phyloP scores from a whole-genome alignment of 495 filamentous ascomycete species.

The Daldinia loculata region DNA sequence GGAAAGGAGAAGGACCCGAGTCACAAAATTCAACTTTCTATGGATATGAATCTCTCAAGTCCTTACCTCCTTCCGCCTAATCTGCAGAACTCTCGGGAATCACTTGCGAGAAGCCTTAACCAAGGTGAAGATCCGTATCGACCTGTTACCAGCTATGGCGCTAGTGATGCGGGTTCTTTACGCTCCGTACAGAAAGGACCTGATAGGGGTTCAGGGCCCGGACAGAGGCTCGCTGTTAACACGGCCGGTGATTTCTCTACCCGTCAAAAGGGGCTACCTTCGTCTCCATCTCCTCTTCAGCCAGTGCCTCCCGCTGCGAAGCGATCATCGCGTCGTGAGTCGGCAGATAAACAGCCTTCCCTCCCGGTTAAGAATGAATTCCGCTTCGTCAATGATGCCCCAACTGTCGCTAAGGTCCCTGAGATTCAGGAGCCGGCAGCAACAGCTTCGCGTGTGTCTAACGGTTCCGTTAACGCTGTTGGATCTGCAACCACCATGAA shows the following conservation, averaged over 20 bases:
- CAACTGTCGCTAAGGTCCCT: slow-evolving; percentile 46
- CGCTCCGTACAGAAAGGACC: slow-evolving; percentile 60
- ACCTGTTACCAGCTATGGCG: slow-evolving; percentile 67
- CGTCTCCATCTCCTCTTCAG: slow-evolving; percentile 41
- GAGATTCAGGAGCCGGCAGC: slow-evolving; percentile 50
- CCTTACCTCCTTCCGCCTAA: slow-evolving; percentile 91
- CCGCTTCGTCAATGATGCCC: slow-evolving; percentile 43
- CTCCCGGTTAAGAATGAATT: slow-evolving; percentile 41
- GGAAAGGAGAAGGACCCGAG: slow-evolving; percentile 59
- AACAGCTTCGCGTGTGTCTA: slow-evolving; percentile 45
- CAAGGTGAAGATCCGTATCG: slow-evolving; percentile 85
- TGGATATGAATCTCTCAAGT: slow-evolving; percentile 80
- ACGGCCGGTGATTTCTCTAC: slow-evolving; percentile 7
- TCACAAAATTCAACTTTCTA: slow-evolving; percentile 76
- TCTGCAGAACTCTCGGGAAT: slow-evolving; percentile 80
- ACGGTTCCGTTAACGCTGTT: slow-evolving; percentile 27
- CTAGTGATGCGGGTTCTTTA: slow-evolving; percentile 66
- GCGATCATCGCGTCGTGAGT: slow-evolving; percentile 19
- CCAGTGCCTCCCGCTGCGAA: slow-evolving; percentile 42
- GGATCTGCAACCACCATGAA: slow-evolving; percentile 18
- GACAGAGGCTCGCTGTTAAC: slow-evolving; percentile 10
- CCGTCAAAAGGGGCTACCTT: slow-evolving; percentile 30
- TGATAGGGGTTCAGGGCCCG: slow-evolving; percentile 57
- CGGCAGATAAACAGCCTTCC: slow-evolving; percentile 14
- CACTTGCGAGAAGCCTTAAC: slow-evolving; percentile 75